Base-by-base conservation (phyloP, 2,329 filamentous ascomycete species). In the Penicillium sp. region DNA sequence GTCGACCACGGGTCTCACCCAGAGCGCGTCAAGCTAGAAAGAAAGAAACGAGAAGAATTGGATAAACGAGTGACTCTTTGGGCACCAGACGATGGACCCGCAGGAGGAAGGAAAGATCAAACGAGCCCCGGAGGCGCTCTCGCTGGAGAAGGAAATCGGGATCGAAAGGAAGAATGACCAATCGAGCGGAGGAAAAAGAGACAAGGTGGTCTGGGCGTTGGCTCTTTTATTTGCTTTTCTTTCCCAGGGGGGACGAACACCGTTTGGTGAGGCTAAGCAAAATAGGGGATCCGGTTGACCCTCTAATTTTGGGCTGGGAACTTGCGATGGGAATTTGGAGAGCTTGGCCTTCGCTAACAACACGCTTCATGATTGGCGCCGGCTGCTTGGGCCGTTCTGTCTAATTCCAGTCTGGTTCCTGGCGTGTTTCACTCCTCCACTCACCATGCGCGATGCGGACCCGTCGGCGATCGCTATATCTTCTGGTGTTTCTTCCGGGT, bases 381-480 rank as follows among this genome's bases (percentile, higher is more conserved):
- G 12, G 13, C 9, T 28, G 22, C 22, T 23, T 6, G 6, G 10
- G 12, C 25, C 25, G 25, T 13, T 17, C 25, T 13, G 18, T 34
- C 34, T 40, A 37, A n/a, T 29, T 37, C 39, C 42, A 23, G 17
- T 32, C 14, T 30, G 12, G 39, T 43, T 22, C 29, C 39, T 48
- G 43, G 41, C 39, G 31, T 43, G 36, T 18, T 42, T 18, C 18
- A 22, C 27, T 39, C 41, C 34, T 45, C 45, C 47, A 45, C 37
- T 45, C 36, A 32, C 30, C 37, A 27, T 16, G 30, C 44, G 43
- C 42, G 31, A 29, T 44, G 37, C 20, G 35, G 45, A 37, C 43
- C 47, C 41, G 32, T 40, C 35, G 50, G 32, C 47, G 47, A 53
- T 53, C 50, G 42, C 38, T 48, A 50, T 52, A 42, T 44, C 41